Conservation (phyloP, 768 basidiomycete species). For the Russula emetica region DNA sequence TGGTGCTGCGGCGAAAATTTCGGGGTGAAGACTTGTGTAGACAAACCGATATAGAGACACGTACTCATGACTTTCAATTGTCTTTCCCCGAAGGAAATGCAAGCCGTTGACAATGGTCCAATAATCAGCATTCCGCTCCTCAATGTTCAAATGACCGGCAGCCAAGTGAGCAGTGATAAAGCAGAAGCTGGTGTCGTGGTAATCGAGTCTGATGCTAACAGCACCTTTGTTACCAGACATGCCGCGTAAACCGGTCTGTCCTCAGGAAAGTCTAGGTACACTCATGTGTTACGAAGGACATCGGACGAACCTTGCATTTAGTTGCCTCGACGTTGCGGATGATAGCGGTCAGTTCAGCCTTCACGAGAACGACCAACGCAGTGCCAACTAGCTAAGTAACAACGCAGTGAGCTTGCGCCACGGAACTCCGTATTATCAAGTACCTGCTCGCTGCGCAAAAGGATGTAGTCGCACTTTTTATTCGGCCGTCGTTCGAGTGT, state of each 20-base stretch:
- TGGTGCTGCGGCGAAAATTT: slow-evolving; percentile 53
- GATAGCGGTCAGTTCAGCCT: slow-evolving; percentile 65
- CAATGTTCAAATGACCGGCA: slow-evolving; percentile 87
- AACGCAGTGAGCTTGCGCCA: slow-evolving; percentile 3
- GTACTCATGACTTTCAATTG: slow-evolving; percentile 86
- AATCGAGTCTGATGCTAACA: slow-evolving; percentile 88
- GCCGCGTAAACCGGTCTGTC: slow-evolving; percentile 79
- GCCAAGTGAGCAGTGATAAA: slow-evolving; percentile 95
- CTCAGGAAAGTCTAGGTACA: slow-evolving; percentile 2
- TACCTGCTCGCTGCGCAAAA: slow-evolving; percentile 92
- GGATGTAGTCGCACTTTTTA: slow-evolving; percentile 68
- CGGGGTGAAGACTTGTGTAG: slow-evolving; percentile 1
- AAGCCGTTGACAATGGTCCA: slow-evolving; percentile 78
- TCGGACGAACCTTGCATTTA: slow-evolving; percentile 70
- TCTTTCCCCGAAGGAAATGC: slow-evolving; percentile 87
- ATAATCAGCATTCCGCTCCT: slow-evolving; percentile 91
- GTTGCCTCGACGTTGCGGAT: slow-evolving; percentile 92
- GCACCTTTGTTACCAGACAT: slow-evolving; percentile 99
- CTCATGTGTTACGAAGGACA: background rate
- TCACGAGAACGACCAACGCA: slow-evolving; percentile 81
- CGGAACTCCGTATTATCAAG: background rate
- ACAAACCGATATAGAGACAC: slow-evolving; percentile 33
- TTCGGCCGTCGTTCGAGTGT: slow-evolving; percentile 67
- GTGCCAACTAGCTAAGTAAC: slow-evolving; percentile 82
- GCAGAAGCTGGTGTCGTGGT: slow-evolving; percentile 88